Conservation (phyloP, 1,284 basidiomycete genomes). For the Sanghuangporus sanghuang region DNA sequence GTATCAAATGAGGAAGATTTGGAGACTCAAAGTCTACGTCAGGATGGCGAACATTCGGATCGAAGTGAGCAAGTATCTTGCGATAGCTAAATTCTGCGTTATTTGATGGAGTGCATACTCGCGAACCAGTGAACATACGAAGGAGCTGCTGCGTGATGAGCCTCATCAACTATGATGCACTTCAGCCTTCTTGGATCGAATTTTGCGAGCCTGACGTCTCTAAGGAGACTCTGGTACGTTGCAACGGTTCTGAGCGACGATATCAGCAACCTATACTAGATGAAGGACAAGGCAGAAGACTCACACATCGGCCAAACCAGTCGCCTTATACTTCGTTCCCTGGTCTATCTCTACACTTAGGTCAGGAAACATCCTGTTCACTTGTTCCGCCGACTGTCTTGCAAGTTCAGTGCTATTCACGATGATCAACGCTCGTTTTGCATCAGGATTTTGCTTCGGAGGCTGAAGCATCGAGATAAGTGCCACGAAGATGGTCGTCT, state of each 20-base stretch:
- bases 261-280: not conserved
- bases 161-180: constrained; percentile 88
- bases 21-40: constrained; percentile 36
- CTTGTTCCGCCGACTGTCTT: constrained; percentile 78
- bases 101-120: not conserved
- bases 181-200: constrained; percentile 74
- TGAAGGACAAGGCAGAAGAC: constrained; percentile 23
- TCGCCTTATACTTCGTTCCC: constrained; percentile 69
- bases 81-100: constrained; percentile 53
- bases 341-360: constrained; percentile 92
- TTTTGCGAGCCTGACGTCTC: constrained; percentile 65
- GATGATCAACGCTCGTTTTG: constrained; percentile 68
- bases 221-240: constrained; percentile 86
- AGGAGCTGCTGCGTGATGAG: constrained; percentile 90
- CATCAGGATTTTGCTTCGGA: constrained; percentile 36
- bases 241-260: constrained; percentile 68
- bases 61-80: constrained; percentile 72
- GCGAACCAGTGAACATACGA: constrained; percentile 49
- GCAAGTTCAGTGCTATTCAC: constrained; percentile 90
- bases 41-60: constrained; percentile 53
- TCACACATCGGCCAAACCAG: constrained; percentile 82
- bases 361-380: constrained; percentile 60
- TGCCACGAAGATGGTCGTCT: constrained; percentile 89
- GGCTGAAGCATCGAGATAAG: constrained; percentile 59
- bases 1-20: constrained; percentile 48